Conservation (phyloP, 1,139 yeast genomes). For the Geotrichum reessii region DNA sequence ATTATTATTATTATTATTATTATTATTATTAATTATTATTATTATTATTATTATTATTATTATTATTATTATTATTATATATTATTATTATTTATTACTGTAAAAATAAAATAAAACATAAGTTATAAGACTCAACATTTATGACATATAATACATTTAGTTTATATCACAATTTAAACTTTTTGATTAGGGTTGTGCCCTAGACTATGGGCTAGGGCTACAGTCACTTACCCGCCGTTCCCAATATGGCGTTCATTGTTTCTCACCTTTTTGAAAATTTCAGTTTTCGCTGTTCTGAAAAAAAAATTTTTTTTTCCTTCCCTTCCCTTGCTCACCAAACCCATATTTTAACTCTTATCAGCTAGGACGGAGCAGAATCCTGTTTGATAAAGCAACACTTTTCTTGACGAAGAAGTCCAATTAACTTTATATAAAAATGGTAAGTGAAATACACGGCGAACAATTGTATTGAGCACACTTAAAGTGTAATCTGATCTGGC, state of each 20-base stretch:
- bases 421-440: conserved; percentile 14
- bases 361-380: conserved; percentile 22
- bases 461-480: neutral
- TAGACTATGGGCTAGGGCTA: conserved; percentile 4
- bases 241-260: neutral
- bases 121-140: no score
- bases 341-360: conserved; percentile 7
- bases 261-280: neutral
- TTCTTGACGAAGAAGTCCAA: conserved; percentile 22
- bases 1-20: no score
- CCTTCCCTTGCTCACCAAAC: conserved; percentile 1
- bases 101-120: no score
- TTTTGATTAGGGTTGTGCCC: conserved; percentile 10
- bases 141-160: no score
- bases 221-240: conserved; percentile 1
- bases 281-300: neutral
- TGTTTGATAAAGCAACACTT: conserved; percentile 18
- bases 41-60: no score
- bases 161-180: neutral
- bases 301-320: neutral
- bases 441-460: neutral
- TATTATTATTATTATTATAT: no score
- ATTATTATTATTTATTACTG: no score
- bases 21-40: no score
- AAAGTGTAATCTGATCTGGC: neutral